These are phyloP conservation scores for Capsella bursapastoris DNA, from an alignment of 345 rosid species.

Conservation along the genomic window DNA sequence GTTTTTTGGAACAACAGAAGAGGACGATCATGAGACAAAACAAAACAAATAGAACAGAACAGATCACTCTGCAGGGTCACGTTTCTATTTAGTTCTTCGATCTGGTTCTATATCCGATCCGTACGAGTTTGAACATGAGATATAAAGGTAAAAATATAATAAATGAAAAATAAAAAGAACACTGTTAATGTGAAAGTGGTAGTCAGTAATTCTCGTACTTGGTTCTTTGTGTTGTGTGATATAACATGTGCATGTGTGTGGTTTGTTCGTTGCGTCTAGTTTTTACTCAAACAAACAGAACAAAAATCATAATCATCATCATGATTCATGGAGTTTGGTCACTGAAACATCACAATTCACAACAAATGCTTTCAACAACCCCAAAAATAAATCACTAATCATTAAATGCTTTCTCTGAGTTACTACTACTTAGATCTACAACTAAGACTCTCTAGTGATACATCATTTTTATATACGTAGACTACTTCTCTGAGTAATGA, in stretches of 20 bases:
- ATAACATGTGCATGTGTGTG: slow-evolving; percentile 47
- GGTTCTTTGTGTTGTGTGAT: slow-evolving; percentile 39
- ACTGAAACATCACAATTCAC: slow-evolving; percentile 39
- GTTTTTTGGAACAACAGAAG: slow-evolving; percentile 16
- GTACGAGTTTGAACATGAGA: slow-evolving; percentile 17
- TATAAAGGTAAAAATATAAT: neutral
- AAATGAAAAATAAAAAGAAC: neutral
- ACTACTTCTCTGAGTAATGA: neutral
- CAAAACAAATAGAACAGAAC: slow-evolving; percentile 7
- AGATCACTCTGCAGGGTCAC: slow-evolving; percentile 5
- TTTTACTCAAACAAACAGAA: slow-evolving; percentile 40
- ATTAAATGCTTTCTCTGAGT: slow-evolving; percentile 28
- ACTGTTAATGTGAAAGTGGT: slow-evolving; percentile 41
- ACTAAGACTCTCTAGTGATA: neutral
- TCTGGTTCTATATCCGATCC: slow-evolving; percentile 6
- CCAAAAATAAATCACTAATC: slow-evolving; percentile 15
- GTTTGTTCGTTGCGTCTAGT: slow-evolving; percentile 45
- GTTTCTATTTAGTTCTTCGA: slow-evolving; percentile 16
- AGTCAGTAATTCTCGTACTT: slow-evolving; percentile 38
- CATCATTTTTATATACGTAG: neutral
- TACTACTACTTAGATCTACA: slow-evolving; percentile 29
- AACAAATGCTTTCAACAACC: slow-evolving; percentile 36
- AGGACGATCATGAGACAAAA: slow-evolving; percentile 5
- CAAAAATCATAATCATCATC: slow-evolving; percentile 29
- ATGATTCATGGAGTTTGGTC: slow-evolving; percentile 28